Conservation (phyloP, 441 rosid species). For the Rhodomyrtus psidioides region DNA sequence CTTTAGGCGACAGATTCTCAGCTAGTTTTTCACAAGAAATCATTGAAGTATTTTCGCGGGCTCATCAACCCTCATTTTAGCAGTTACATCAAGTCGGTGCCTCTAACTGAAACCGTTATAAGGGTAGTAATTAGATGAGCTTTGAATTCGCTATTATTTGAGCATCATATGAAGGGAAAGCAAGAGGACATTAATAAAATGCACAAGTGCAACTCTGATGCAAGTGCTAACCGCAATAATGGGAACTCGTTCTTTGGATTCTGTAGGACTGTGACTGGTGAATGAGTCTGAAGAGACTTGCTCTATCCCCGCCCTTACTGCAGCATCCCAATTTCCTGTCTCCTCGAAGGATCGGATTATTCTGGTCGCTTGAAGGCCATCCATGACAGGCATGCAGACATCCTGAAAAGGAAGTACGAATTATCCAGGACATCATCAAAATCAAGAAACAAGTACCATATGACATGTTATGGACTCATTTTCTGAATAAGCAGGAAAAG, state of each 20-base stretch:
- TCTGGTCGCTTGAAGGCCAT: slow-evolving; percentile 88
- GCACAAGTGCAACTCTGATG: background rate
- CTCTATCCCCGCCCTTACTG: slow-evolving; percentile 61
- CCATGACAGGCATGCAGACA: slow-evolving; percentile 94
- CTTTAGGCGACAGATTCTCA: background rate
- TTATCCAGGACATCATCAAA: background rate
- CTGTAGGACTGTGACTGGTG: slow-evolving; percentile 5
- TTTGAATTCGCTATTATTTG: background rate
- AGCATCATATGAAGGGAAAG: background rate
- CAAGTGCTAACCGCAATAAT: slow-evolving; percentile 61
- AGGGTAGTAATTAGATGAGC: background rate
- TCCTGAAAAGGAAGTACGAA: slow-evolving; percentile 37
- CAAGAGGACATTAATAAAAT: background rate
- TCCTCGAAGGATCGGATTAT: slow-evolving; percentile 84
- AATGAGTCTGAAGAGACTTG: slow-evolving; percentile 14
- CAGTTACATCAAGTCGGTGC: background rate
- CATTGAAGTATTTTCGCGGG: background rate
- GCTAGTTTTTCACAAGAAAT: background rate
- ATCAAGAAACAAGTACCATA: background rate
- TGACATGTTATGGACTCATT: background rate
- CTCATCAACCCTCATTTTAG: no score
- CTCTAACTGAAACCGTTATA: background rate
- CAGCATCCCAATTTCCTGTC: slow-evolving; percentile 80
- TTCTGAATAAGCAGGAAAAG: background rate
- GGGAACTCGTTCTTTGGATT: slow-evolving; percentile 39